Evolutionary conservation across 2,329 filamentous ascomycete species (phyloP).

Genomic region (Exophiala mesophila): DNA sequence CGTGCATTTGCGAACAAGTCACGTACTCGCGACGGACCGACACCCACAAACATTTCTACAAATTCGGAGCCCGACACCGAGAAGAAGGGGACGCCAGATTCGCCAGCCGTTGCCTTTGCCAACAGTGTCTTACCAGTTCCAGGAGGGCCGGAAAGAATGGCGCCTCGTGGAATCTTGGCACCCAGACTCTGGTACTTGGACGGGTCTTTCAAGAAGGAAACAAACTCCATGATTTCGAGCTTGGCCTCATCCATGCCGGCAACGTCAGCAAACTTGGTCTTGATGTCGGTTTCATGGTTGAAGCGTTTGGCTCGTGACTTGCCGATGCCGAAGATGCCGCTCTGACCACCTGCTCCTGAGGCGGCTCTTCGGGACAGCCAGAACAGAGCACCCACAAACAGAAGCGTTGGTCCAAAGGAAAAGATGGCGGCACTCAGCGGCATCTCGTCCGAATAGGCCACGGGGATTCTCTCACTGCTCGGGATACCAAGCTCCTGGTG

Average conservation of each 20-base stretch:
- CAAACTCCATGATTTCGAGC: slow-evolving; percentile 98
- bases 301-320: slow-evolving; percentile 95
- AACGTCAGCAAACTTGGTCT: slow-evolving; percentile 95
- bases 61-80: slow-evolving; percentile 98
- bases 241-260: slow-evolving; percentile 98
- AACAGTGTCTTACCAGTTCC: slow-evolving; percentile 97
- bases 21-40: slow-evolving; percentile 89
- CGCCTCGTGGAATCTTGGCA: slow-evolving; percentile 94
- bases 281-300: slow-evolving; percentile 93
- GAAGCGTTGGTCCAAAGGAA: slow-evolving; percentile 77
- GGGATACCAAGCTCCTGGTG: slow-evolving; percentile 86
- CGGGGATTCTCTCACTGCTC: slow-evolving; percentile 80
- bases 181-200: slow-evolving; percentile 88
- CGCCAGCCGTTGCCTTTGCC: slow-evolving; percentile 94
- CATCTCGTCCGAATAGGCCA: slow-evolving; percentile 77
- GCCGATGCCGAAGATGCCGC: slow-evolving; percentile 90
- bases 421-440: slow-evolving; percentile 67
- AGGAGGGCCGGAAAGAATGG: slow-evolving; percentile 93
- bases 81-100: slow-evolving; percentile 96
- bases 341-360: slow-evolving; percentile 59
- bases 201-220: slow-evolving; percentile 91
- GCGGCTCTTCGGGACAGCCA: slow-evolving; percentile 74
- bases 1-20: slow-evolving; percentile 91
- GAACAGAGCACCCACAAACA: slow-evolving; percentile 77
- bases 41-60: slow-evolving; percentile 99